Evolutionary conservation across 208 protist species (phyloP), one percentile per base, ranked within the genome.

Genomic region (Blechomonas ayalai): DNA sequence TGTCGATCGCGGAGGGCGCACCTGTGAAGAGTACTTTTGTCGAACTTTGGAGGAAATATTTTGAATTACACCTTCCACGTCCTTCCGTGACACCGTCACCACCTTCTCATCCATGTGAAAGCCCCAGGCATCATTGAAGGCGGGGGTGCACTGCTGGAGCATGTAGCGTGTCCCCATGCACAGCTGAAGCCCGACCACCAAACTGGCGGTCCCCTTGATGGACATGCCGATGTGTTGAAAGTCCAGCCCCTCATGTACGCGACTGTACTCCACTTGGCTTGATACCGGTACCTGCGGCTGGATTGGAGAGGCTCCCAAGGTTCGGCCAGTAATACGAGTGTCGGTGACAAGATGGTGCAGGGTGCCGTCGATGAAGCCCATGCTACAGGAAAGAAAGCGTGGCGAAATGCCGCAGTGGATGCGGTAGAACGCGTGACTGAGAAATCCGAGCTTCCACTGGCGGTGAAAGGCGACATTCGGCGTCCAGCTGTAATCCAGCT

Each of bases 121-220:
- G 10, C 76, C 76, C 82, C 85, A 94, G n/a, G 23, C 25, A 7
- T 52, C 43, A 48, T 94, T 68, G 37, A 65, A 76, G 6, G 73
- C 75, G 7, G 46, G 20, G 0, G 62, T 83, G 15, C 61, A 83
- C 42, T 90, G 68, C 4, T 52, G 60, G 44, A 94, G 52, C 10
- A 90, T 52, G 59, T 81, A 94, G 20, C 85, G 77, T 22, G 85
- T 60, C 6, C 76, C 80, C 75, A 90, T 80, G 59, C 85, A 94
- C 2, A 94, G 29, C 63, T 94, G 85, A 43, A 80, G 39, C 0
- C 85, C 85, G 16, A 89, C 64, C 0, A 90, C 40, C 4, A 59
- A 20, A 52, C 81, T 94, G 1, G 72, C 66, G 4, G 53, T 15
- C 0, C 64, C 66, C 38, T 85, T 85, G n/a, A 89, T 49, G 9